These are phyloP conservation scores for Salmacisia buchloeana DNA, from an alignment of 1,284 basidiomycete species.

Conservation along the genomic window DNA sequence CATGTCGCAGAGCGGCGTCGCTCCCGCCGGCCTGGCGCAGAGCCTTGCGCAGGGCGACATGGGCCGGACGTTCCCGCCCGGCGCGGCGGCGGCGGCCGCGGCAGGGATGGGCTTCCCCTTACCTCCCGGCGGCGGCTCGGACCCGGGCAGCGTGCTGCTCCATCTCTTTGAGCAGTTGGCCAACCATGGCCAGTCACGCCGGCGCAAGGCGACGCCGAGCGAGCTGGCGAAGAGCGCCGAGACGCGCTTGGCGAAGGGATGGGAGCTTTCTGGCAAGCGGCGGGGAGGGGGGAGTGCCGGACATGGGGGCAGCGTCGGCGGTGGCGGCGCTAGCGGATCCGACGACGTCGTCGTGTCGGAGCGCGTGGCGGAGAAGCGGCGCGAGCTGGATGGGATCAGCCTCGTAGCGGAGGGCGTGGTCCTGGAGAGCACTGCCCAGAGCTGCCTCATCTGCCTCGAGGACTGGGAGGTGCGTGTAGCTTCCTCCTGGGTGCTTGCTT, in stretches of 20 bases:
- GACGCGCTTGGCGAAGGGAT: neutral
- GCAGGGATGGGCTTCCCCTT: neutral
- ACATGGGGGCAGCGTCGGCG: too few relatives aligned
- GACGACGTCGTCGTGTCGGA: neutral
- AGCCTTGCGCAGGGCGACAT: neutral
- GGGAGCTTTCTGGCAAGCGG: neutral
- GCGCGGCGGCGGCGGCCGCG: too few relatives aligned
- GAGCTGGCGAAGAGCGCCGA: conserved; percentile 1
- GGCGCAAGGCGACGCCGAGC: neutral
- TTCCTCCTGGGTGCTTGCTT: too few relatives aligned
- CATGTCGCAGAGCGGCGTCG: neutral
- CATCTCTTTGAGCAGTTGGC: neutral
- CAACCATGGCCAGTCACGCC: neutral
- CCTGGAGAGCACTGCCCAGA: conserved; percentile 68
- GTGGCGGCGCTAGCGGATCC: neutral
- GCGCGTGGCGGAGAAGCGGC: neutral
- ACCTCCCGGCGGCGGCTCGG: neutral
- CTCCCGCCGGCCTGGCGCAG: neutral
- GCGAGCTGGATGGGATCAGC: neutral
- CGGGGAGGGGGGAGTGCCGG: neutral
- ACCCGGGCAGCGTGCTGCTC: neutral
- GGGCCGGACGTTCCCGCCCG: neutral
- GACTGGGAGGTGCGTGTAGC: conserved; percentile 64
- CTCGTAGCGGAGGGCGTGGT: conserved; percentile 63
- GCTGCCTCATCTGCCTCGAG: conserved; percentile 67